A percentile compares a stretch with the other conserved stretches of the same genome.
Evolutionary conservation across 257 asterid species (phyloP).

Genomic region (Fraxinus americana): DNA sequence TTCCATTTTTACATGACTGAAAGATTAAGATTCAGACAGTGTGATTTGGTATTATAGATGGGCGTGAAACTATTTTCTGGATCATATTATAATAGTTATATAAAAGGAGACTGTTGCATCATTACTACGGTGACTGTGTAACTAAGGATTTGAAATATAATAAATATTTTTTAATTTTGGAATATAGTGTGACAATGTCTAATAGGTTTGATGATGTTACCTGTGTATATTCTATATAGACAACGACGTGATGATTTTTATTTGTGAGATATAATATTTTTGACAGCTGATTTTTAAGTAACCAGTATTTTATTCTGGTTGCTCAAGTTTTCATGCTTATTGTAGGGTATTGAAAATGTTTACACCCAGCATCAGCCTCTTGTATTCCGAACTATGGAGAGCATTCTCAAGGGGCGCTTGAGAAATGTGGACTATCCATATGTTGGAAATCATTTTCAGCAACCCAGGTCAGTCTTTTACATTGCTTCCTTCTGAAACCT

Average conservation of each 20-base stretch:
- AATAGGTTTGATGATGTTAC: no score
- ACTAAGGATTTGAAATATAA: no score
- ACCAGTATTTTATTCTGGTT: no score
- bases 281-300: no score
- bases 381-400: slow-evolving; percentile 88
- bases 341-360: slow-evolving; percentile 94
- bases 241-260: no score
- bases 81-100: background rate
- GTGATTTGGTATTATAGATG: background rate
- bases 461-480: slow-evolving; percentile 66
- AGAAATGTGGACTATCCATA: slow-evolving; percentile 96
- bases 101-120: no score
- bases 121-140: no score
- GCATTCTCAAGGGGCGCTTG: slow-evolving; percentile 84
- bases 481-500: background rate
- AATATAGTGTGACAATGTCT: no score
- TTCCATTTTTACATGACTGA: background rate
- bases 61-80: background rate
- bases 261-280: no score
- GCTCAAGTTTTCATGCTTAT: slow-evolving; percentile 22
- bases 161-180: no score
- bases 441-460: slow-evolving; percentile 94
- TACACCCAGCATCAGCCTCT: slow-evolving; percentile 99
- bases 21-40: background rate
- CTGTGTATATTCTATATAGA: no score